Conservation (phyloP, 768 basidiomycete species). For the Lactifluus volemus region DNA sequence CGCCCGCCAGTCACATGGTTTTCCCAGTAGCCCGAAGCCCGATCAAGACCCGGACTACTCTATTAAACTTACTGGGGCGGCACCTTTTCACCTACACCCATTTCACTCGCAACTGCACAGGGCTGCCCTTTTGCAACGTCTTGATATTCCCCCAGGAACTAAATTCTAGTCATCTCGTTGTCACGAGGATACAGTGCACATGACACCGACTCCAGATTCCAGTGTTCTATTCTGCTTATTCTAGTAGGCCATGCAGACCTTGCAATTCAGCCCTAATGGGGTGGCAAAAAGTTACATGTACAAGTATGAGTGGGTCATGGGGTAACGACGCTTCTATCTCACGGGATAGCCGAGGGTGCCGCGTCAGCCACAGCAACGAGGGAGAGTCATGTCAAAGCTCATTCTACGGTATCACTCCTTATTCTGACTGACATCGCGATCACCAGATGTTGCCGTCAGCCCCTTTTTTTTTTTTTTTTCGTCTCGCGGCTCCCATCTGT, state of each 20-base stretch:
- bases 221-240: background rate
- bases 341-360: slow-evolving; percentile 4
- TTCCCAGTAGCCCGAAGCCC: background rate
- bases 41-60: too few species aligned
- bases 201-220: background rate
- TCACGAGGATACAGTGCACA: background rate
- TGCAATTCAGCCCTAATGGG: background rate
- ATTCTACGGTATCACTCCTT: background rate
- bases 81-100: background rate
- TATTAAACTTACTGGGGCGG: too few species aligned
- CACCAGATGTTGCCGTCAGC: background rate
- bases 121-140: background rate
- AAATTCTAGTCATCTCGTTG: background rate
- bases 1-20: background rate
- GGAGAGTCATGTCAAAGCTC: background rate
- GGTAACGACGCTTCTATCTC: background rate
- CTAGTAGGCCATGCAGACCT: background rate
- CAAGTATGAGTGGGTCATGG: background rate
- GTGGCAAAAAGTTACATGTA: background rate
- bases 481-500: background rate
- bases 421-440: background rate
- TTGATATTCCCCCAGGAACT: background rate
- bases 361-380: background rate
- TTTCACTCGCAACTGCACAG: background rate
- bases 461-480: background rate